Evolutionary conservation across 163 green algal species (phyloP), one percentile per base, ranked within the genome.

Genomic region (Volvox carteri): DNA sequence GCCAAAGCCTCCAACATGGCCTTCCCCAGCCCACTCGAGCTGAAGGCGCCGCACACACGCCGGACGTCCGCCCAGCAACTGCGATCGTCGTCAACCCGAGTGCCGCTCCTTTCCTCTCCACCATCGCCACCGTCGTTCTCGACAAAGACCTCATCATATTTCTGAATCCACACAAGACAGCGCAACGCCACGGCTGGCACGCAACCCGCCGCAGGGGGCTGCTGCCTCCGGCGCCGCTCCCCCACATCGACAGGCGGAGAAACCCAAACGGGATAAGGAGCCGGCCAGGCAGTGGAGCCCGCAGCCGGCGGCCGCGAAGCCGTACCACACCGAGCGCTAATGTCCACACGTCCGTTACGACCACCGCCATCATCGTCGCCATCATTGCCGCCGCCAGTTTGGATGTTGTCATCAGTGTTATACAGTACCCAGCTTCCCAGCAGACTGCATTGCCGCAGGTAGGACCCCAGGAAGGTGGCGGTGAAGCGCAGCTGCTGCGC

Each of bases 361-460:
- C 68, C 37, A 2, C 21, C 35, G 50, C 16, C 68, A 28, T 48
- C 62, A 39, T 23, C n/a, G 2, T 6, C 14, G n/a, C 62, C 62
- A n/a, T n/a, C 62, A 39, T 39, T 18, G n/a, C n/a, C n/a, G 28
- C 62, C 4, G 35, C 8, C n/a, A n/a, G n/a, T n/a, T n/a, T n/a
- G n/a, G n/a, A n/a, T n/a, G 11, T 76, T 35, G 11, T 48, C 67
- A 9, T 76, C 33, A 46, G 37, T 14, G 11, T 35, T 25, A 39
- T 76, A 86, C 78, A 74, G 56, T 39, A 86, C 78, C 78, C 78
- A 86, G 25, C 23, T 11, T 28, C 50, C 78, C 56, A 86, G 25
- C 30, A 75, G 8, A 25, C 56, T 56, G 39, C 60, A 76, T 1
- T 62, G 58, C 2, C 78, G 78, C 35, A 86, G 78, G 60, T 78